Evolutionary conservation across 768 basidiomycete species (phyloP).

Genomic region (Mycena filopes): DNA sequence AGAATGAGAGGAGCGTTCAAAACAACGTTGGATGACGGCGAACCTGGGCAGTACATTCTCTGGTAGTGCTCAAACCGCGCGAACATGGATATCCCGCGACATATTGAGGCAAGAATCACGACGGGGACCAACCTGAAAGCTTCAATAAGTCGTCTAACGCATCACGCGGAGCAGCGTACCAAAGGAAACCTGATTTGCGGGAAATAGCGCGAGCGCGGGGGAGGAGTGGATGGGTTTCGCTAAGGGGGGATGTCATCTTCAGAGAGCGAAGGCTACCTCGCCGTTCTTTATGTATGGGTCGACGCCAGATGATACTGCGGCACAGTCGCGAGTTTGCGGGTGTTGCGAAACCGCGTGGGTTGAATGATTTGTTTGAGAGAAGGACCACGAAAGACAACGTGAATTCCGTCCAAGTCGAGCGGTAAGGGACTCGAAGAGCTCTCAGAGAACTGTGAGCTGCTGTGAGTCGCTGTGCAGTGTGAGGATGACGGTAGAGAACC

Average conservation of each 20-base stretch:
- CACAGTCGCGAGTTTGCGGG: too few relatives aligned
- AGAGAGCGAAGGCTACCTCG: too few relatives aligned
- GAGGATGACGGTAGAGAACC: too few relatives aligned
- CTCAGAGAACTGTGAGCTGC: too few relatives aligned
- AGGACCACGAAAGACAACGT: too few relatives aligned
- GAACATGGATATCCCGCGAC: conserved; percentile 23
- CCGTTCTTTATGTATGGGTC: too few relatives aligned
- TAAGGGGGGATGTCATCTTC: background rate
- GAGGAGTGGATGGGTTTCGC: background rate
- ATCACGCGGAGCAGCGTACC: background rate
- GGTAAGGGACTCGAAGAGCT: too few relatives aligned
- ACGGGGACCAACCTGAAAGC: conserved; percentile 9
- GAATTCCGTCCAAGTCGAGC: too few relatives aligned
- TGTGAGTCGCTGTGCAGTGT: too few relatives aligned
- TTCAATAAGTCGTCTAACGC: background rate
- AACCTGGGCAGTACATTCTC: conserved; percentile 20
- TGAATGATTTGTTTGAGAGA: too few relatives aligned
- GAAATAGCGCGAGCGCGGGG: background rate
- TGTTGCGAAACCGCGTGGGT: too few relatives aligned
- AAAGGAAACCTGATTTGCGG: background rate
- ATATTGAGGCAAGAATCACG: conserved; percentile 12
- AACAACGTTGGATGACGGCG: background rate
- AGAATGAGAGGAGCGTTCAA: background rate
- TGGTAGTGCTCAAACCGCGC: conserved; percentile 23
- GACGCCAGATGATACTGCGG: too few relatives aligned